These are phyloP conservation scores for Russula sp. DNA, from an alignment of 768 basidiomycete genomes.

Conservation along the genomic window DNA sequence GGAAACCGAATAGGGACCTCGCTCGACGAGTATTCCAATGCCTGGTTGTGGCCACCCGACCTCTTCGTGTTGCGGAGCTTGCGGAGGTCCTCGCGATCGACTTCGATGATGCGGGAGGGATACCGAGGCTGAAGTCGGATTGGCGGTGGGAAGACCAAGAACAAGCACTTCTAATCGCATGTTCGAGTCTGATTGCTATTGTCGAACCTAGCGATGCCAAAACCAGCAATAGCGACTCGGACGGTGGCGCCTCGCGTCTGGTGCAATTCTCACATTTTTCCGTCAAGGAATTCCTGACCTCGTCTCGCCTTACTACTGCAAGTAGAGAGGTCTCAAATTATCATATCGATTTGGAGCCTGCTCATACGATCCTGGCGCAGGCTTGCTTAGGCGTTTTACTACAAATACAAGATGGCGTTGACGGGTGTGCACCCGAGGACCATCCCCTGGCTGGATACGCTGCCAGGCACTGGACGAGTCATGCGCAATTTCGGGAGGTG, in stretches of 20 bases:
- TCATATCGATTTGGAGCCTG: background rate
- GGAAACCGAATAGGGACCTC: background rate
- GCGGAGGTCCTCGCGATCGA: conserved; percentile 2
- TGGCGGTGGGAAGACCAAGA: background rate
- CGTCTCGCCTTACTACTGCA: background rate
- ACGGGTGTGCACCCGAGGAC: too few relatives aligned
- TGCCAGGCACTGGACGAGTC: background rate
- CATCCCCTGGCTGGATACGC: background rate
- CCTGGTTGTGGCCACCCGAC: background rate
- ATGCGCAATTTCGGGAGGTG: background rate
- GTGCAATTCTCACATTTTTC: background rate
- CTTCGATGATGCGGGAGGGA: background rate
- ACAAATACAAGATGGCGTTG: background rate
- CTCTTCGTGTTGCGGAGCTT: conserved; percentile 5
- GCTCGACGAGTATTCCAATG: background rate
- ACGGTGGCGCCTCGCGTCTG: too few relatives aligned
- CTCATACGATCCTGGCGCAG: background rate
- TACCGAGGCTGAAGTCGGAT: background rate
- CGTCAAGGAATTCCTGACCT: background rate
- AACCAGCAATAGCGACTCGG: too few relatives aligned
- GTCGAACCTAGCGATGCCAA: background rate
- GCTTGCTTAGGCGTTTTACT: background rate
- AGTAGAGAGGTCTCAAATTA: background rate
- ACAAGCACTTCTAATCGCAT: background rate
- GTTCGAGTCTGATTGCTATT: background rate